Evolutionary conservation across 345 rosid genomes (phyloP).

Genomic region (Syzygium aromaticum): DNA sequence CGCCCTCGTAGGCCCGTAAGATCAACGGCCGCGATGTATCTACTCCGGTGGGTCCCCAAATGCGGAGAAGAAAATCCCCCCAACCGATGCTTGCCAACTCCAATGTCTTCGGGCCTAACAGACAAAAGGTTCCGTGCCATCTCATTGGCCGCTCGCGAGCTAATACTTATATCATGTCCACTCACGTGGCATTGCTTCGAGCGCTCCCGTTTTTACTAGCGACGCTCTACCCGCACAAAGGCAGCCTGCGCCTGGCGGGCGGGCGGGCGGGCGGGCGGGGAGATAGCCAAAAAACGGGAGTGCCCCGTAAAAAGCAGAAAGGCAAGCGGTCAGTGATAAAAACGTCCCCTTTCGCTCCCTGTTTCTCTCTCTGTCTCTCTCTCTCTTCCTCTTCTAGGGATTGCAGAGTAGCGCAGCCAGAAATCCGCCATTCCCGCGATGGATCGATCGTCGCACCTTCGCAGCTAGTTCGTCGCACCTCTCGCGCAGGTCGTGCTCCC

Average conservation of each 20-base stretch:
- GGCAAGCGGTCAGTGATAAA: not conserved
- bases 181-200: not conserved
- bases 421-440: constrained; percentile 11
- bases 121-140: not conserved
- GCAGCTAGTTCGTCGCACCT: not conserved
- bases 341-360: constrained; percentile 12
- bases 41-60: not conserved
- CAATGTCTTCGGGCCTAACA: not conserved
- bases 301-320: constrained; percentile 16
- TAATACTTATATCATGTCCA: not conserved
- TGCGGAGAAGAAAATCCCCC: not conserved
- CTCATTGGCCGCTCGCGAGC: not conserved
- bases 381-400: constrained; percentile 20
- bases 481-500: not conserved
- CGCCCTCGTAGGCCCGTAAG: not conserved
- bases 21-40: not conserved
- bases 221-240: not conserved
- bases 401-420: constrained; percentile 30
- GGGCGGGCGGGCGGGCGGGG: not conserved
- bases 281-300: constrained; percentile 20
- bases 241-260: not conserved
- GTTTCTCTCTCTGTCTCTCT: constrained; percentile 13
- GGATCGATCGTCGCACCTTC: constrained; percentile 21
- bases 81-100: not conserved
- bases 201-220: not conserved